These are phyloP conservation scores for Secale cereale DNA, from an alignment of 176 grass and related monocot genomes.

Conservation along the genomic window DNA sequence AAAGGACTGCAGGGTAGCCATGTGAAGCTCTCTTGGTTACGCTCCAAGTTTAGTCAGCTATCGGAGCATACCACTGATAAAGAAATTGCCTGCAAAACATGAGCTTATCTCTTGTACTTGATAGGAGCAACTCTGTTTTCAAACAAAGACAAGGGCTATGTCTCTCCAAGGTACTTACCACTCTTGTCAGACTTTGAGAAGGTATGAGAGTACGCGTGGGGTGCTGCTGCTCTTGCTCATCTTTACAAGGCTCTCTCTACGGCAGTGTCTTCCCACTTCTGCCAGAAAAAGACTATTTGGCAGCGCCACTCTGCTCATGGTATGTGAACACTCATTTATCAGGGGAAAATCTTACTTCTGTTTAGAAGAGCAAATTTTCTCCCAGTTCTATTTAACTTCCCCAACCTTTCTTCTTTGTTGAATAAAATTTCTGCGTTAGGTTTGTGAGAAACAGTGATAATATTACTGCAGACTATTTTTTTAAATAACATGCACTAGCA, in stretches of 20 bases:
- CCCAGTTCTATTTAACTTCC: background rate
- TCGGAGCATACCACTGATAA: background rate
- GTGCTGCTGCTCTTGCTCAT: slow-evolving; percentile 32
- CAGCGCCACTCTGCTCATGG: slow-evolving; percentile 22
- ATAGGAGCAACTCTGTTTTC: slow-evolving; percentile 29
- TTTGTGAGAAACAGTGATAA: background rate
- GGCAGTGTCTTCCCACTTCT: too few relatives aligned
- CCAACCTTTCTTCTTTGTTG: background rate
- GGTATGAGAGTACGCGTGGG: slow-evolving; percentile 20
- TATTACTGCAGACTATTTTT: background rate
- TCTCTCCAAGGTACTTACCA: slow-evolving; percentile 30
- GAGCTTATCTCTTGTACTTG: slow-evolving; percentile 35
- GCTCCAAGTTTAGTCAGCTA: slow-evolving; percentile 9
- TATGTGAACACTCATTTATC: slow-evolving; percentile 1
- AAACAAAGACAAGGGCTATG: background rate
- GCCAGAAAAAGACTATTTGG: background rate
- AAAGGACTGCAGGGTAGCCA: background rate
- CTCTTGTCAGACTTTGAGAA: slow-evolving; percentile 24
- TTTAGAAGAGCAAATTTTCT: background rate
- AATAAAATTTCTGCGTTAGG: background rate
- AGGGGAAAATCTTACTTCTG: background rate
- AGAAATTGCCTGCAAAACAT: slow-evolving; percentile 17
- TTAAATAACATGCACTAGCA: background rate
- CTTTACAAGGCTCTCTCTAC: slow-evolving; percentile 18
- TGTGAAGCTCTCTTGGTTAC: slow-evolving; percentile 33